Base-by-base conservation (phyloP, 306 rosid genomes). In the Argentina anserina region DNA sequence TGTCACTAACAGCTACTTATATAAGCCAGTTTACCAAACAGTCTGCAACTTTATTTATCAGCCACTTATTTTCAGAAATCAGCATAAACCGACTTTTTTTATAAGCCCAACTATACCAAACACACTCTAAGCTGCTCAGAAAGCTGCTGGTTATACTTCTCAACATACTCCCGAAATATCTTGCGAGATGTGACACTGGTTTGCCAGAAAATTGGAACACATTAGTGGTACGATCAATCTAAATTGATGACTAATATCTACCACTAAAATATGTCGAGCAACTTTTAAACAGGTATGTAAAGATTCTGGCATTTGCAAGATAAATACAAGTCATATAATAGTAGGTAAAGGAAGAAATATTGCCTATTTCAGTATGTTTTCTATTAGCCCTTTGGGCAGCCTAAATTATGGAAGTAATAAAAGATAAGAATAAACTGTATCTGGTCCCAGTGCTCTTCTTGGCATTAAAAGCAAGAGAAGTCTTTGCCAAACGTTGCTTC, bases 141-240 rank as follows among this genome's bases (percentile, higher is more conserved):
- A 56, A 79, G 80, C 75, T 70, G 82, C 60, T 85, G 94, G 75
- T 88, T 88, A 81, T 87, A 91, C 70, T 87, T 91, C 77, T 91
- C 99, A 72, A 94, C 90, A 14, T 94, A 91, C 84, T 94, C 99
- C 0, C 97, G 99, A 75, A 94, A 94, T 84, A 94, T 79, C 82
- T 88, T 91, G 86, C 90, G 85, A 83, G 91, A 94, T 65, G 96
- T 87, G 47, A 84, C 81, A 21, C 99, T 94, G 93, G 63, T 78
- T 42, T 34, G 33, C 37, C 29, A 43, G 75, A 83, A 71, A 61
- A 78, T 28, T 46, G 64, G 61, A 43, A 65, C 58, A 67, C 40
- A 17, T n/a, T 25, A 53, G 11, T 18, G 59, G 67, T 34, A 34
- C 21, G 1, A 34, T 23, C 37, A 17, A 33, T 31, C 67, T 34